Percentiles rank a stretch among this genome's conserved stretches.
phyloP scores from a whole-genome alignment of 2,329 filamentous ascomycete species.

The Rhynchosporium agropyri region DNA sequence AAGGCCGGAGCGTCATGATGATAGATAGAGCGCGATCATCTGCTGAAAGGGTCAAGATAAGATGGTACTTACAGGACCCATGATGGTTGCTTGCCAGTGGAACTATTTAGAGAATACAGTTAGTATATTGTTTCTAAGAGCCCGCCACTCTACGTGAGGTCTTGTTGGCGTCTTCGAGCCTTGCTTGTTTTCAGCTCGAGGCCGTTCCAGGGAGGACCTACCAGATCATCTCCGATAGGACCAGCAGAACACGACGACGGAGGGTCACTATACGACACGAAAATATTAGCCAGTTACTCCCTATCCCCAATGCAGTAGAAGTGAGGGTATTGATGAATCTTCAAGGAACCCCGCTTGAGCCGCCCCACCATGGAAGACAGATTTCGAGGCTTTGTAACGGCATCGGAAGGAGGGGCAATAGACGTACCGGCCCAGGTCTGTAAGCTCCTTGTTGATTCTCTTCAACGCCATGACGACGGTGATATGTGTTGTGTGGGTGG shows the following conservation, averaged over 20 bases:
- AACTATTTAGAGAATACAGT: slow-evolving; percentile 62
- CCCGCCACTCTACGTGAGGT: slow-evolving; percentile 22
- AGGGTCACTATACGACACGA: slow-evolving; percentile 70
- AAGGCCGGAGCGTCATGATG: slow-evolving; percentile 26
- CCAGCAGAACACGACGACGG: slow-evolving; percentile 98
- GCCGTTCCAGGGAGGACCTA: slow-evolving; percentile 55
- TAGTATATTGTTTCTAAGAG: slow-evolving; percentile 37
- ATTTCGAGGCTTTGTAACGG: slow-evolving; percentile 23
- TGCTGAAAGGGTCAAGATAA: slow-evolving; percentile 32
- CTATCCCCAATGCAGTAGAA: slow-evolving; percentile 12
- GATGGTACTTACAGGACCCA: slow-evolving; percentile 84
- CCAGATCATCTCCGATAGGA: slow-evolving; percentile 95
- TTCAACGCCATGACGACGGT: slow-evolving; percentile 73
- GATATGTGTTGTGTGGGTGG: slow-evolving; percentile 30
- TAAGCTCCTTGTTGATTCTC: slow-evolving; percentile 93
- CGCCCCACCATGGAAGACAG: slow-evolving; percentile 37
- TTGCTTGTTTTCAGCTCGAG: slow-evolving; percentile 32
- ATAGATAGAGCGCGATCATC: slow-evolving; percentile 20
- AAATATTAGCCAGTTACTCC: slow-evolving; percentile 33
- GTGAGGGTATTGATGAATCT: slow-evolving; percentile 42
- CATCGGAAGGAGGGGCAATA: slow-evolving; percentile 24
- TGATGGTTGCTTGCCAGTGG: slow-evolving; percentile 99
- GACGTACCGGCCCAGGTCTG: slow-evolving; percentile 83
- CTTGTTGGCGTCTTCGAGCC: slow-evolving; percentile 31
- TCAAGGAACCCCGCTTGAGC: slow-evolving; percentile 40